These are phyloP conservation scores for Spergularia marina DNA, from an alignment of 148 eudicot genomes.

Conservation along the genomic window DNA sequence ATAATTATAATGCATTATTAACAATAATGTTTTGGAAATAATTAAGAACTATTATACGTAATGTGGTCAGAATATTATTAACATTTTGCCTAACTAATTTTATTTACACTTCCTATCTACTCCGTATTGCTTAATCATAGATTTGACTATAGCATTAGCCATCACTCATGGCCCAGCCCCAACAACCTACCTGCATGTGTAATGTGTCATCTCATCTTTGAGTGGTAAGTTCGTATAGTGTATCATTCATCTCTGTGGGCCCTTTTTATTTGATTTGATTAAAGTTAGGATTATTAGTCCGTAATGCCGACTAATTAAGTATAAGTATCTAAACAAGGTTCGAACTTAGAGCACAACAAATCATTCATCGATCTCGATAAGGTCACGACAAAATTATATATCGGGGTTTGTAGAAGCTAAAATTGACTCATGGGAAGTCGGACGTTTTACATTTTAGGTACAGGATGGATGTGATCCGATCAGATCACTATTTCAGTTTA, in stretches of 20 bases:
- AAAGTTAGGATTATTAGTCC: neutral
- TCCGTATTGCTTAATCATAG: conserved; percentile 5
- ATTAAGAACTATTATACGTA: neutral
- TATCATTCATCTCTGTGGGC: neutral
- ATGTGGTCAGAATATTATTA: neutral
- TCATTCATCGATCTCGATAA: too few species aligned
- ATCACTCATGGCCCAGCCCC: neutral
- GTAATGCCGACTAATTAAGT: neutral
- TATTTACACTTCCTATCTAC: neutral
- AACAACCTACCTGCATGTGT: conserved; percentile 5
- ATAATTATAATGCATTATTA: neutral
- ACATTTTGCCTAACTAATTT: too few species aligned
- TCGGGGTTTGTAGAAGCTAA: too few species aligned
- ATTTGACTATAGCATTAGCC: conserved; percentile 18
- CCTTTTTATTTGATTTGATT: neutral
- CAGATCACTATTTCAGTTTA: too few species aligned
- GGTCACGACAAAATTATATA: too few species aligned
- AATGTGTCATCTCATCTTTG: conserved; percentile 9
- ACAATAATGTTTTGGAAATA: neutral
- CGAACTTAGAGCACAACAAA: neutral
- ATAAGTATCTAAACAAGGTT: neutral
- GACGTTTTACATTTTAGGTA: too few species aligned
- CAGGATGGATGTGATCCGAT: too few species aligned
- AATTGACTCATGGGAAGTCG: too few species aligned
- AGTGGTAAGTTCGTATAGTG: neutral